A percentile compares a stretch with the other conserved stretches of the same genome.
Conservation (phyloP, 176 grass and related monocot genomes). For the Lolium multiflorum region DNA sequence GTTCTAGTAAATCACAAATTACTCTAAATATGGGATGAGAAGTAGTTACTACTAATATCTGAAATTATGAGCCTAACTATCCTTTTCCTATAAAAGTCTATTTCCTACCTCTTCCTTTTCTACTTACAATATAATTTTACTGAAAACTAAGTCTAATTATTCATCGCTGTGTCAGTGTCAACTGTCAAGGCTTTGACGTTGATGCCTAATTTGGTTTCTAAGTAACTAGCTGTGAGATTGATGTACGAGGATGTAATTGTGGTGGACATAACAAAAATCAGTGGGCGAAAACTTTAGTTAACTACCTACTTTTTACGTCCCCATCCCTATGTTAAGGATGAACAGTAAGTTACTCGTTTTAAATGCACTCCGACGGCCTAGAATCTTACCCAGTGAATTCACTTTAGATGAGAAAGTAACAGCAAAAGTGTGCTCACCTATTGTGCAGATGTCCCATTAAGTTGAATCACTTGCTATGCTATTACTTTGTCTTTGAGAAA, state of each 20-base stretch:
- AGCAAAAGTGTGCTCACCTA: background rate
- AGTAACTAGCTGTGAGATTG: background rate
- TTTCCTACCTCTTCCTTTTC: background rate
- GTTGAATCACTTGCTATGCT: background rate
- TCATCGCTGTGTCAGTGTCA: background rate
- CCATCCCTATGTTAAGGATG: background rate
- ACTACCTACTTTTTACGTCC: background rate
- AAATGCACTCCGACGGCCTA: background rate
- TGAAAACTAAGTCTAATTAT: background rate
- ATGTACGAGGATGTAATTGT: background rate
- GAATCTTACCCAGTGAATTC: background rate
- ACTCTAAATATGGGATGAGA: slow-evolving; percentile 18
- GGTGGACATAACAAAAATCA: background rate
- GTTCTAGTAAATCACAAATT: slow-evolving; percentile 12
- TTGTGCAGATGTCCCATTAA: background rate
- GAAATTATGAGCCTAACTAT: background rate
- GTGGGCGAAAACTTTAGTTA: slow-evolving; percentile 15
- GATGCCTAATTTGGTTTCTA: slow-evolving; percentile 10
- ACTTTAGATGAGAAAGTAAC: slow-evolving; percentile 14
- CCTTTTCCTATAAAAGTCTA: background rate
- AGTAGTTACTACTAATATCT: slow-evolving; percentile 20
- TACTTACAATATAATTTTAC: slow-evolving; percentile 3
- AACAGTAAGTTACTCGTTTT: slow-evolving; percentile 22
- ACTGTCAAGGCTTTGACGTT: background rate
- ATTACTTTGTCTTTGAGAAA: slow-evolving; percentile 7